Evolutionary conservation across 192 early-diverging fungal species (phyloP), one percentile per base, ranked within the genome.

Genomic region (Funneliformis geosporum): DNA sequence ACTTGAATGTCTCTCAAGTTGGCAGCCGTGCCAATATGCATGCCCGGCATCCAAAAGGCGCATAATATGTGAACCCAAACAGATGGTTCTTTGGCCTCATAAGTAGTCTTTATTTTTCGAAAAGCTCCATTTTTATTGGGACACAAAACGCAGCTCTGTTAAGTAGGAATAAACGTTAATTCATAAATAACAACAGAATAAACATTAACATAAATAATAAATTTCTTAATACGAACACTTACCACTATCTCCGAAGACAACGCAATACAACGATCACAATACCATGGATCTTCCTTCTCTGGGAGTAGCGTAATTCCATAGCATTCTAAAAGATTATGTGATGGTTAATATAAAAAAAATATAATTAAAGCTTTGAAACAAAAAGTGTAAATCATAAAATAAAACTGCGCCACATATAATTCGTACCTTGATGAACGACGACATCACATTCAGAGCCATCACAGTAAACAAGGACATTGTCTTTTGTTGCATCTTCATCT

Each of bases 381-480:
- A 60, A 16, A 1, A 9, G 59, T 18, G 21, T 27, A 62, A 62
- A 62, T 62, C 8, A 61, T 4, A 62, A 39, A 67, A 67, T 40
- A 38, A 43, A 21, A 23, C 50, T 55, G 50, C 50, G 50, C 50
- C 50, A 55, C 62, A 11, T 25, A 23, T 62, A 64, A 1, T 28
- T 28, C 11, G 23, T 79, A 83, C 82, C 75, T 60, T 76, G 80
- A 78, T 82, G 80, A 8, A 47, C 55, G 11, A 75, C 65, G 4
- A 82, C 80, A 23, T 82, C 80, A 46, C 80, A 84, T 40, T 75
- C 72, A 10, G 78, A 47, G 14, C 72, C 75, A 67, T 89, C 88
- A 70, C 88, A 89, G 77, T 89, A 89, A 8, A 89, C 88, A 81
- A 89, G 84, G 5, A 83, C 80, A 66, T 87, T 87, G 18, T 80